These are phyloP conservation scores for Boletus sp. DNA, from an alignment of 1,284 basidiomycete genomes.

Conservation along the genomic window DNA sequence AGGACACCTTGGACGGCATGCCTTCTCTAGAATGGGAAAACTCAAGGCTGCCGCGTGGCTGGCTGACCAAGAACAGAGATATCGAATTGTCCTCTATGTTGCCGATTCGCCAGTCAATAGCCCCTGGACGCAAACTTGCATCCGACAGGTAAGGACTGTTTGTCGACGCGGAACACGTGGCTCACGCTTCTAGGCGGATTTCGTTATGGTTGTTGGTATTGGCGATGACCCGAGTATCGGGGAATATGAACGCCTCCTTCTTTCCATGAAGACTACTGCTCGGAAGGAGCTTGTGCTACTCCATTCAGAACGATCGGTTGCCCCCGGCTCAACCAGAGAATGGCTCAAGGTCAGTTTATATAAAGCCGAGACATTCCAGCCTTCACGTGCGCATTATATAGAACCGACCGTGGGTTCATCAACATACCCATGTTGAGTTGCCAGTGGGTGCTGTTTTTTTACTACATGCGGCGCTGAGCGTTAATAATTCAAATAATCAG, in stretches of 20 bases:
- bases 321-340: conserved; percentile 88
- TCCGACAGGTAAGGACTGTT: conserved; percentile 66
- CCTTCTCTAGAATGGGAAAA: conserved; percentile 92
- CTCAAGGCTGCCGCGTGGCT: conserved; percentile 92
- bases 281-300: conserved; percentile 94
- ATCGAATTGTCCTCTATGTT: conserved; percentile 88
- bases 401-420: conserved; percentile 93
- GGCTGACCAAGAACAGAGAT: conserved; percentile 91
- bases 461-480: background rate
- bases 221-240: conserved; percentile 87
- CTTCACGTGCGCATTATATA: conserved; percentile 30
- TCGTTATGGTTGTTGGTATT: conserved; percentile 92
- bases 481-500: conserved; percentile 33
- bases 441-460: conserved; percentile 46
- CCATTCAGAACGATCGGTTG: conserved; percentile 87
- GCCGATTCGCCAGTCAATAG: conserved; percentile 90
- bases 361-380: background rate
- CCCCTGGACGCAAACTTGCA: conserved; percentile 96
- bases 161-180: conserved; percentile 1
- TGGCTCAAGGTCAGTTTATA: conserved; percentile 82
- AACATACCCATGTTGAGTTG: conserved; percentile 88
- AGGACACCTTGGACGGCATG: conserved; percentile 84
- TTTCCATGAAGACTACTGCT: conserved; percentile 95
- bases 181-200: conserved; percentile 72
- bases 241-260: conserved; percentile 88